Evolutionary conservation across 2,329 filamentous ascomycete species (phyloP).

Genomic region (Metarhizium humberi): DNA sequence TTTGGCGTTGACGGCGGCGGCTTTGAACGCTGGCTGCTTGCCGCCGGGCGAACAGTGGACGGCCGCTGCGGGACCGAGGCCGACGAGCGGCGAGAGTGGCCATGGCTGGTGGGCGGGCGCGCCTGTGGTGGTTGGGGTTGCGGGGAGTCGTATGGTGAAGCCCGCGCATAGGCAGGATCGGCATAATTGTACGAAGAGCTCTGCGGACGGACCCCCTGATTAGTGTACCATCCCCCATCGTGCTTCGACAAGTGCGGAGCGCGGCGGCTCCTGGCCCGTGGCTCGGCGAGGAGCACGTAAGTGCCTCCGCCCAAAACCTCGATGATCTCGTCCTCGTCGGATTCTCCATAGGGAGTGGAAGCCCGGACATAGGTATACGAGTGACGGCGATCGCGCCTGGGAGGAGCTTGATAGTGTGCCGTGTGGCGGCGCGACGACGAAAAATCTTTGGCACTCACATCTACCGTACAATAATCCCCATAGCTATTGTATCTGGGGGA

Average conservation of each 20-base stretch:
- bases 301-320: conserved; percentile 40
- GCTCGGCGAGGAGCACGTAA: conserved; percentile 42
- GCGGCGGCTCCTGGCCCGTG: conserved; percentile 27
- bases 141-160: conserved; percentile 31
- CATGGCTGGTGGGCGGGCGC: conserved; percentile 32
- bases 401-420: conserved; percentile 20
- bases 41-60: conserved; percentile 39
- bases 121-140: conserved; percentile 26
- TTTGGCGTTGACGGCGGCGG: conserved; percentile 28
- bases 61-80: conserved; percentile 42
- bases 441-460: conserved; percentile 53
- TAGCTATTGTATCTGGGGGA: conserved; percentile 54
- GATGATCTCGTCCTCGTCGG: conserved; percentile 54
- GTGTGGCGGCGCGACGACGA: conserved; percentile 33
- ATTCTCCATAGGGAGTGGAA: conserved; percentile 51
- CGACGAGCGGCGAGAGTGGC: conserved; percentile 37
- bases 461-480: conserved; percentile 54
- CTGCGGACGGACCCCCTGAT: conserved; percentile 49
- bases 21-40: conserved; percentile 16
- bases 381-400: conserved; percentile 44
- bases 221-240: conserved; percentile 48
- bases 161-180: conserved; percentile 26
- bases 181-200: conserved; percentile 22
- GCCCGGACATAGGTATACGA: conserved; percentile 51
- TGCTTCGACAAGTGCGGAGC: conserved; percentile 28